These are phyloP conservation scores for Rhizopogon vinicolor DNA, from an alignment of 768 basidiomycete genomes.

Conservation along the genomic window DNA sequence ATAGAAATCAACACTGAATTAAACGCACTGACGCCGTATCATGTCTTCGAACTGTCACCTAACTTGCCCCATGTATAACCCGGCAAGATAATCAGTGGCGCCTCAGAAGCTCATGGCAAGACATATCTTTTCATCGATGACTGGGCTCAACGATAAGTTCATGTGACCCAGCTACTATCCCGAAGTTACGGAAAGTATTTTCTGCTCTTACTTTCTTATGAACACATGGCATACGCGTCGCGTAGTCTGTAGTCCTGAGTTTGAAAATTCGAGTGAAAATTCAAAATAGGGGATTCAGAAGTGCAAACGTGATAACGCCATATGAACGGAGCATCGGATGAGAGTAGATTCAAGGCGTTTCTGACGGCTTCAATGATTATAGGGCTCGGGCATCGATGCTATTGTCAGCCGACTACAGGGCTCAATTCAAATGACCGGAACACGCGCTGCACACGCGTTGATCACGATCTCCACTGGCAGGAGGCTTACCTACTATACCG, in stretches of 20 bases:
- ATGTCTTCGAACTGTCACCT: not conserved
- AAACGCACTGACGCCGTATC: not conserved
- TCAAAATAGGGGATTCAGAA: not conserved
- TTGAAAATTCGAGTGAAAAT: not conserved
- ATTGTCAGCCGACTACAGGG: not conserved
- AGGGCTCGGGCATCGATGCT: not conserved
- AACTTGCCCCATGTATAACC: not conserved
- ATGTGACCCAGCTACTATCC: not conserved
- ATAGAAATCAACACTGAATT: not conserved
- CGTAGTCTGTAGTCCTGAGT: not conserved
- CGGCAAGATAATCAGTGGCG: slow-evolving; percentile 1
- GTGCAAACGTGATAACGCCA: not conserved
- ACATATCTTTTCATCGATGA: not conserved
- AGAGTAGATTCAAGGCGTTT: not conserved
- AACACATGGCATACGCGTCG: not conserved
- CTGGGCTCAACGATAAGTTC: not conserved
- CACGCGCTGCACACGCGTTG: not conserved
- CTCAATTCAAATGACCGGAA: slow-evolving; percentile 3
- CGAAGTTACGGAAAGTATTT: not conserved
- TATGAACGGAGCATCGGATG: not conserved
- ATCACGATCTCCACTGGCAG: not conserved
- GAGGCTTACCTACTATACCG: not conserved
- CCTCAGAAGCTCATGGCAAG: not conserved
- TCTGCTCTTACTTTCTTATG: not conserved
- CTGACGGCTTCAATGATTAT: not conserved